These are phyloP conservation scores for Martensiomyces pterosporus DNA, from an alignment of 192 early-diverging fungal species.

Conservation along the genomic window DNA sequence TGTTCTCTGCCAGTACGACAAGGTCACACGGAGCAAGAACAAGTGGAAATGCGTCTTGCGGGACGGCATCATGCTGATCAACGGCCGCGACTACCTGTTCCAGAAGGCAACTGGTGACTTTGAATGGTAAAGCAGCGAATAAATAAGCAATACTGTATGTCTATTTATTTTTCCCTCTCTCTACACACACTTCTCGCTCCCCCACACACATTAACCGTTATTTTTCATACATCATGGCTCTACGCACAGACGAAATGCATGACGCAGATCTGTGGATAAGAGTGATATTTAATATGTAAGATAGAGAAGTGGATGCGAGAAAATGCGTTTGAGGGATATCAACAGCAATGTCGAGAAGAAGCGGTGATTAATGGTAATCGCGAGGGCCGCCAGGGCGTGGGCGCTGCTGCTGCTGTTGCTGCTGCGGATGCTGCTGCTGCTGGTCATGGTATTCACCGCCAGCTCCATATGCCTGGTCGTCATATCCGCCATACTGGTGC, in stretches of 20 bases:
- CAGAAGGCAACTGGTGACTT: slow-evolving; percentile 93
- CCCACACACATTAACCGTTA: no score
- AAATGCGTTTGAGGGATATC: not conserved
- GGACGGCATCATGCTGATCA: slow-evolving; percentile 94
- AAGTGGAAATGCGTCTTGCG: slow-evolving; percentile 98
- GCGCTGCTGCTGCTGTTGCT: slow-evolving; percentile 26
- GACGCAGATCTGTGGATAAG: not conserved
- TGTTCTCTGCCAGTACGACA: slow-evolving; percentile 72
- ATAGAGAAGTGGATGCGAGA: no score
- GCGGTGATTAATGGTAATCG: slow-evolving; percentile 22
- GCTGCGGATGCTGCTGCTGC: slow-evolving; percentile 22
- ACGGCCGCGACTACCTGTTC: slow-evolving; percentile 95
- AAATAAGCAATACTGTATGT: no score
- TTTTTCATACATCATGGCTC: not conserved
- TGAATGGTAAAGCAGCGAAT: slow-evolving; percentile 78
- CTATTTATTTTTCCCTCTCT: slow-evolving; percentile 2
- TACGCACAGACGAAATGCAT: not conserved
- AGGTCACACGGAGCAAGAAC: slow-evolving; percentile 92
- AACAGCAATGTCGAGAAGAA: no score
- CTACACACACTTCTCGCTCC: not conserved
- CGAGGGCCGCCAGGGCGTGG: slow-evolving; percentile 51
- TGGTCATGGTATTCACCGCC: slow-evolving; percentile 6
- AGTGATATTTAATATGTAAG: not conserved
- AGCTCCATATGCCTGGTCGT: not conserved
- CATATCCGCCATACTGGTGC: slow-evolving; percentile 12